Percentiles rank a stretch among this genome's conserved stretches.
Conservation (phyloP, 345 rosid species). For the Eucalyptus pumila region DNA sequence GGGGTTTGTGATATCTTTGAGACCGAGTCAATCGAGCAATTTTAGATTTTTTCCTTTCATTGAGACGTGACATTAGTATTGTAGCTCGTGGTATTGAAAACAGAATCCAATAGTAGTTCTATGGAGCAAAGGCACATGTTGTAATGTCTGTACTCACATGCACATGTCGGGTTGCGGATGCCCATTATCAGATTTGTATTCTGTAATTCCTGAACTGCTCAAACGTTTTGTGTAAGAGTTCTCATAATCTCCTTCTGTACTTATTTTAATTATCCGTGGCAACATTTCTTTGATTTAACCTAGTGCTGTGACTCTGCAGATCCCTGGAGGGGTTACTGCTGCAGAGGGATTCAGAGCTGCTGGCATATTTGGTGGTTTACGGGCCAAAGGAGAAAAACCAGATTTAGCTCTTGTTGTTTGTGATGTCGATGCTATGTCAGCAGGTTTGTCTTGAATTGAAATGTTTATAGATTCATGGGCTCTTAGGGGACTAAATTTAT, state of each 20-base stretch:
- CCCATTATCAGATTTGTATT: neutral
- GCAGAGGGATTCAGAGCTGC: slow-evolving; percentile 85
- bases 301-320: slow-evolving; percentile 11
- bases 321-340: slow-evolving; percentile 91
- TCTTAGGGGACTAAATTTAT: neutral
- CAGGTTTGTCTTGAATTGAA: slow-evolving; percentile 28
- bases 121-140: neutral
- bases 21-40: neutral
- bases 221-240: neutral
- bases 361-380: slow-evolving; percentile 75
- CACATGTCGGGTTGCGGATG: neutral
- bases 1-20: neutral
- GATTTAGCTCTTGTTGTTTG: slow-evolving; percentile 85
- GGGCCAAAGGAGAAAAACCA: slow-evolving; percentile 80
- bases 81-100: neutral
- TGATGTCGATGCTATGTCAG: slow-evolving; percentile 72
- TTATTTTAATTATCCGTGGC: neutral
- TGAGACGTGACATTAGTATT: neutral
- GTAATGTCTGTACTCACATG: neutral
- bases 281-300: neutral
- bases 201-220: neutral
- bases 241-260: neutral
- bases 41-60: neutral
- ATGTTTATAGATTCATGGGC: neutral
- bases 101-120: neutral